Evolutionary conservation across 352 stramenopile genomes (phyloP).

Genomic region (Thraustochytrium sp.): DNA sequence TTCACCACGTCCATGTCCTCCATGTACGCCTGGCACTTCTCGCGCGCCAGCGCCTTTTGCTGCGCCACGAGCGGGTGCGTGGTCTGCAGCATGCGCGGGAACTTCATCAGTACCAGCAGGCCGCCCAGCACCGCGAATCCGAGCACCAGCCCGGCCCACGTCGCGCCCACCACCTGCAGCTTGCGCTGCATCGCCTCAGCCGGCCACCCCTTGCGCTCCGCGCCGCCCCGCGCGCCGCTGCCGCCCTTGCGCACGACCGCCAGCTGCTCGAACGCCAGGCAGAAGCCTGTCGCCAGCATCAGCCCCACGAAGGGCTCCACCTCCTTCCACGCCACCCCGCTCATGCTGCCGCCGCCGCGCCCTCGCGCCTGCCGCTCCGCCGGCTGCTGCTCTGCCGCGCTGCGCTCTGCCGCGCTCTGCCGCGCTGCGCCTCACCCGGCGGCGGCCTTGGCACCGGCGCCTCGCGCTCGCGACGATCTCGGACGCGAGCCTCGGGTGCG

Average conservation of each 20-base stretch:
- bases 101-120: neutral
- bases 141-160: neutral
- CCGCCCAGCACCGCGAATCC: neutral
- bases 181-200: neutral
- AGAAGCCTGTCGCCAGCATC: neutral
- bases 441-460: too few species aligned
- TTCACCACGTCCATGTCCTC: neutral
- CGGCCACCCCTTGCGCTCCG: neutral
- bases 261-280: neutral
- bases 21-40: slow-evolving; percentile 1
- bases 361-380: neutral
- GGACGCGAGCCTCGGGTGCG: too few species aligned
- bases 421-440: too few species aligned
- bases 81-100: neutral
- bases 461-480: too few species aligned
- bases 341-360: neutral
- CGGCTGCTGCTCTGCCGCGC: neutral
- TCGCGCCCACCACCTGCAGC: neutral
- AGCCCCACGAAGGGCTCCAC: slow-evolving; percentile 38
- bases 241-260: neutral
- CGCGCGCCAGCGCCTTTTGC: neutral
- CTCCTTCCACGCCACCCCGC: slow-evolving; percentile 11
- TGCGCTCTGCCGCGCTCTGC: too few species aligned
- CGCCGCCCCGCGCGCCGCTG: neutral
- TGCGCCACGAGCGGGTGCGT: neutral